phyloP scores from a whole-genome alignment of 495 filamentous ascomycete genomes.

The Bacidia rubella region DNA sequence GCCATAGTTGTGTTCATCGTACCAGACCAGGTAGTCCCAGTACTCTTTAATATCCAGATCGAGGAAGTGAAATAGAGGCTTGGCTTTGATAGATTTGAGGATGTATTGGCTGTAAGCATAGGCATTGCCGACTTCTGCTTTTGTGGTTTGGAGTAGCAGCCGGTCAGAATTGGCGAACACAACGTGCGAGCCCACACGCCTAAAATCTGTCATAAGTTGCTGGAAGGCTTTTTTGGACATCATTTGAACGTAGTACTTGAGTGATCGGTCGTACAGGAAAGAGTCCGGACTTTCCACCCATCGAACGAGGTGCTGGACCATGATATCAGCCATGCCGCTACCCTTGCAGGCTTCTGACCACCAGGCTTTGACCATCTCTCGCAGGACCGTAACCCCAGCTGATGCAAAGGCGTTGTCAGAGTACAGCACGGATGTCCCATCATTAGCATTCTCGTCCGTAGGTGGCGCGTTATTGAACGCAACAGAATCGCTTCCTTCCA shows the following conservation, averaged over 20 bases:
- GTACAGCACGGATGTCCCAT: slow-evolving; percentile 55
- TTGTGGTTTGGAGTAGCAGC: slow-evolving; percentile 87
- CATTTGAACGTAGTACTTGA: slow-evolving; percentile 97
- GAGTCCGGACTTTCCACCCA: slow-evolving; percentile 90
- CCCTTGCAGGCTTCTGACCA: slow-evolving; percentile 89
- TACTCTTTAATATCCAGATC: slow-evolving; percentile 98
- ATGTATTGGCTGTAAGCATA: slow-evolving; percentile 96
- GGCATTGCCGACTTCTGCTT: slow-evolving; percentile 92
- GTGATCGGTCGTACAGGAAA: slow-evolving; percentile 87
- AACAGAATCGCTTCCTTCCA: slow-evolving; percentile 73
- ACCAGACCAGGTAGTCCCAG: slow-evolving; percentile 99
- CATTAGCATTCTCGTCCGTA: slow-evolving; percentile 39
- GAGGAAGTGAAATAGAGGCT: slow-evolving; percentile 92
- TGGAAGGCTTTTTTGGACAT: slow-evolving; percentile 94
- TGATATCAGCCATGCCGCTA: slow-evolving; percentile 87
- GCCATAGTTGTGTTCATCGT: slow-evolving; percentile 97
- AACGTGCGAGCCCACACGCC: slow-evolving; percentile 85
- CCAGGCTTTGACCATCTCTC: slow-evolving; percentile 98
- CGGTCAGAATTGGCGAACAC: slow-evolving; percentile 83
- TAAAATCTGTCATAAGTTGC: slow-evolving; percentile 93
- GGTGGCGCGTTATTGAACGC: slow-evolving; percentile 66
- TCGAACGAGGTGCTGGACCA: slow-evolving; percentile 93
- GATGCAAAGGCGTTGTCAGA: slow-evolving; percentile 89
- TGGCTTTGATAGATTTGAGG: slow-evolving; percentile 85
- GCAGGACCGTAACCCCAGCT: slow-evolving; percentile 73